These are phyloP conservation scores for Copromyces sp. DNA, from an alignment of 495 filamentous ascomycete species.

Conservation along the genomic window DNA sequence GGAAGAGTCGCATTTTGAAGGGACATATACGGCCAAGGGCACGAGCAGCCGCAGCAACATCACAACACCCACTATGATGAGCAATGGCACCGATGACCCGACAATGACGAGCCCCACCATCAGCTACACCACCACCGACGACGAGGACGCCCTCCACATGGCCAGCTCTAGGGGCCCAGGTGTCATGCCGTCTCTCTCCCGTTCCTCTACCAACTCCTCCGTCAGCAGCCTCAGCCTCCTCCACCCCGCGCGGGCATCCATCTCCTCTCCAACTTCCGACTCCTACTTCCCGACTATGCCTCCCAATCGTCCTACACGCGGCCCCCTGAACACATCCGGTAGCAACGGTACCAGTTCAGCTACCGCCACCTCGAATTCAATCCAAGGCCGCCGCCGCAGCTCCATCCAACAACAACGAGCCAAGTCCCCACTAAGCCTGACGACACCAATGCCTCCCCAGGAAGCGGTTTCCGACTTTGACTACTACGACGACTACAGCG, in stretches of 20 bases:
- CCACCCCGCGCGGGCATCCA: conserved; percentile 34
- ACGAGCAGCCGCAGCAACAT: conserved; percentile 11
- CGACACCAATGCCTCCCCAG: conserved; percentile 29
- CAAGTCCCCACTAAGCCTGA: conserved; percentile 50
- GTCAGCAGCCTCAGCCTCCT: conserved; percentile 25
- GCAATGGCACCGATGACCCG: conserved; percentile 8
- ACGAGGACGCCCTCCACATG: conserved; percentile 62
- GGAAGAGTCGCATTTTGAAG: conserved; percentile 11
- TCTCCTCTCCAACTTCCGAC: conserved; percentile 49
- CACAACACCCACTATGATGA: conserved; percentile 5
- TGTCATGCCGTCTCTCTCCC: conserved; percentile 8
- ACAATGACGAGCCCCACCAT: conserved; percentile 45
- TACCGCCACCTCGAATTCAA: conserved; percentile 8
- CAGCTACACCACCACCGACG: conserved; percentile 66
- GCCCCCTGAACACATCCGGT: neutral
- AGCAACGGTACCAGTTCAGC: neutral
- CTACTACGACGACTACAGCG: conserved; percentile 69
- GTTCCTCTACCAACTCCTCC: conserved; percentile 15
- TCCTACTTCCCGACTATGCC: conserved; percentile 47
- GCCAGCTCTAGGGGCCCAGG: conserved; percentile 25
- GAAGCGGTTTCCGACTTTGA: conserved; percentile 20
- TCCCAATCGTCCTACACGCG: neutral
- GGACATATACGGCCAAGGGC: conserved; percentile 19
- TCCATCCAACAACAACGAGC: conserved; percentile 39
- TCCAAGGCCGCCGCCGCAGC: conserved; percentile 34